Evolutionary conservation across 192 early-diverging fungal genomes (phyloP), one percentile per base, ranked within the genome.

Genomic region (Funneliformis mosseae): DNA sequence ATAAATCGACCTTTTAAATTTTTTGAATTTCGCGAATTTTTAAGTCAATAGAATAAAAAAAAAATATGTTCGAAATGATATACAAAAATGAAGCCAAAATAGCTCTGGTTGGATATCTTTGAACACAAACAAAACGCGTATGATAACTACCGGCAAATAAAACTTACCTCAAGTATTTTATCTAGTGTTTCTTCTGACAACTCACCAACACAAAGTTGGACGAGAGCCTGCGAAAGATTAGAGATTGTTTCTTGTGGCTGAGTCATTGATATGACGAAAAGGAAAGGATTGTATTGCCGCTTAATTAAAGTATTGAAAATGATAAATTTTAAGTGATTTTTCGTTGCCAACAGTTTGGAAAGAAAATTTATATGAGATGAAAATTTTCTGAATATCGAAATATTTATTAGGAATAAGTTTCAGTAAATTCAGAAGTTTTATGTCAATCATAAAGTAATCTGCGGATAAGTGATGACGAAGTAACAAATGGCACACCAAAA

Each of bases 81-180:
- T 55, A 55, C 50, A 55, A 55, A 55, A 55, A 55, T 55, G 50
- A 55, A 18, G 16, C 50, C 50, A 55, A 55, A 55, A 55, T 21
- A 55, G 50, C 50, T 55, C 50, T 55, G 50, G 50, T 55, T 55
- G 50, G 50, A 55, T 55, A 55, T 55, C 50, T 55, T 55, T 55
- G 50, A 55, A 55, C 50, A 55, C 50, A 55, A 55, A 55, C 50
- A 55, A 55, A 50, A 55, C 50, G 50, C 50, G 50, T 55, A 55
- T 55, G 16, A 55, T 55, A 55, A 11, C 50, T 55, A 55, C 50
- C 50, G 50, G 50, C 50, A 55, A 55, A 55, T 55, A 55, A 55
- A 55, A 55, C 50, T 55, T 55, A 55, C 50, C 50, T 55, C 50
- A 21, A 55, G 50, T 55, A 55, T 55, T 55, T 55, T 55, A 55